Evolutionary conservation across 2,329 filamentous ascomycete genomes (phyloP), one percentile per base, ranked within the genome.

Genomic region (Epichloe aotearoae): DNA sequence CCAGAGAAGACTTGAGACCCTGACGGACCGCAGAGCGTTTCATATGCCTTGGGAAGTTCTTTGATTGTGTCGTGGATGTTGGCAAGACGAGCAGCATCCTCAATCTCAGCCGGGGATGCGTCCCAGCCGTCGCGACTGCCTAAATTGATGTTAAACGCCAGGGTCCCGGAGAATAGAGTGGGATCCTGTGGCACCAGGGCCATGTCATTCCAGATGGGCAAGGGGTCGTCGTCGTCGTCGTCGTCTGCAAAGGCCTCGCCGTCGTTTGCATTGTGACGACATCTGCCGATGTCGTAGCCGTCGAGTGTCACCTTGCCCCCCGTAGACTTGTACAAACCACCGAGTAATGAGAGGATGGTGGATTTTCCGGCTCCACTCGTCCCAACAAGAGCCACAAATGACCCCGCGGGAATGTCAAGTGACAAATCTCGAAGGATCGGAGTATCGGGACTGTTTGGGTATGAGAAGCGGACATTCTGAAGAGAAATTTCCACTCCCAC

Each of bases 1-100:
- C 84, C 84, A 0, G 81, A 86, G 3, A 42, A 42, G 17, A 88
- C 63, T 19, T 79, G 72, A 0, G 78, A 79, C 7, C 82, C 83
- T 50, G 82, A 79, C 17, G 81, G 78, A 6, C 86, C 71, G 7
- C 79, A 65, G 36, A 70, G 68, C 0, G 78, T 81, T 5, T 79
- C 63, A 54, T 81, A 82, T 0, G 77, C 77, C 20, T 80, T 64
- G 0, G 77, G 78, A 10, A 83, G 61, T 0, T 64, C 64, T 34
- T 66, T 60, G 48, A 84, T 79, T 14, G 73, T 73, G 1, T 82
- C 77, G 58, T 82, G 76, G 20, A 84, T 82, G 57, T 82, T 80
- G n/a, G 80, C 80, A 14, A 80, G 63, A 49, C 73, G 72, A 61
- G 80, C 84, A 0, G 81, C 82, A 46, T 77, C 73, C 56, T 79